Percentiles rank a stretch among this genome's conserved stretches.
These are phyloP conservation scores for Neoascochyta sp. DNA, from an alignment of 2,329 filamentous ascomycete genomes.

Conservation along the genomic window DNA sequence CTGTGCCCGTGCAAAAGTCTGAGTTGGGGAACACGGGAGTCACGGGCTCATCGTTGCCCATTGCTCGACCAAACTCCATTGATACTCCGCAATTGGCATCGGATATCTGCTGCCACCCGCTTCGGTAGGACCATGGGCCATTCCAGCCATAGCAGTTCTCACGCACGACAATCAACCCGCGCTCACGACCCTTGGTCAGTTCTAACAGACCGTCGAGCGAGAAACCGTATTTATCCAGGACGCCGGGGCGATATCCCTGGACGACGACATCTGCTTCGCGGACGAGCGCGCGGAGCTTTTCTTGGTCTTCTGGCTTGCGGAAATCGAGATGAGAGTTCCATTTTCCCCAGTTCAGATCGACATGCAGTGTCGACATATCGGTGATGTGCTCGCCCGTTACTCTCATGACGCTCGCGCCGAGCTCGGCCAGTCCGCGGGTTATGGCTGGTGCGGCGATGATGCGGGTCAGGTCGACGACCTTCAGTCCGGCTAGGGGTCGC, in stretches of 20 bases:
- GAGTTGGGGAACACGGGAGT: constrained; percentile 46
- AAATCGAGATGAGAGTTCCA: constrained; percentile 48
- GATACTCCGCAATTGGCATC: constrained; percentile 48
- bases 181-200: constrained; percentile 39
- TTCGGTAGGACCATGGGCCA: constrained; percentile 46
- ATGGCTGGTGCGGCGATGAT: constrained; percentile 50
- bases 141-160: constrained; percentile 56
- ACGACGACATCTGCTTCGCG: constrained; percentile 51
- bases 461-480: constrained; percentile 50
- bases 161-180: constrained; percentile 47
- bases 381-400: constrained; percentile 41
- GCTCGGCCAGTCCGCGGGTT: constrained; percentile 42
- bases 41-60: constrained; percentile 45
- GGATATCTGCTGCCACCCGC: constrained; percentile 54
- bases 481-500: constrained; percentile 47
- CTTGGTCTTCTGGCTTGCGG: constrained; percentile 36
- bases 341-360: constrained; percentile 52
- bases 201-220: constrained; percentile 42
- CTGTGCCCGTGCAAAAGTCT: constrained; percentile 46
- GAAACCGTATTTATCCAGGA: constrained; percentile 49
- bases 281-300: constrained; percentile 43
- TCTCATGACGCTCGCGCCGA: constrained; percentile 49
- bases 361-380: constrained; percentile 42
- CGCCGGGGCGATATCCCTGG: constrained; percentile 49
- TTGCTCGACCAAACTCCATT: constrained; percentile 46